These are phyloP conservation scores for Fusarium nisikadoi DNA, from an alignment of 2,329 filamentous ascomycete species.

Conservation along the genomic window DNA sequence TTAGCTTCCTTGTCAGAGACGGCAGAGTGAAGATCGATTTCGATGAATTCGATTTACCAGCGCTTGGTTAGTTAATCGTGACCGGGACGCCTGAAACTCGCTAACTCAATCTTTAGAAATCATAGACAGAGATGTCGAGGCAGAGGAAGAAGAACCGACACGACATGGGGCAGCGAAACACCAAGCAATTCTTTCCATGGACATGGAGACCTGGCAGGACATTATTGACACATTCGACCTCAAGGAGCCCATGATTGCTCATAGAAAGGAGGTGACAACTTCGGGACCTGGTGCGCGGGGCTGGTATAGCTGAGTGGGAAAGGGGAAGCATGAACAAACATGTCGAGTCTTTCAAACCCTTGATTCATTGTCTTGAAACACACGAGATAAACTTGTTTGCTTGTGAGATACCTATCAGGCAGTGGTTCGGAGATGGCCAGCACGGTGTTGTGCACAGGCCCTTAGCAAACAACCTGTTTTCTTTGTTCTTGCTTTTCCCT, in stretches of 20 bases:
- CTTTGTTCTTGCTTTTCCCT: conserved; percentile 22
- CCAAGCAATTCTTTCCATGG: conserved; percentile 89
- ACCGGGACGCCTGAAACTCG: neutral
- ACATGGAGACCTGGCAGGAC: conserved; percentile 84
- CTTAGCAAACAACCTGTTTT: neutral
- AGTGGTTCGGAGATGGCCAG: conserved; percentile 11
- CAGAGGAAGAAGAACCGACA: conserved; percentile 58
- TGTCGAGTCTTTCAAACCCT: neutral
- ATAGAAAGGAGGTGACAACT: conserved; percentile 71
- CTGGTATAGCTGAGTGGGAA: conserved; percentile 69
- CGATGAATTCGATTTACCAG: conserved; percentile 80
- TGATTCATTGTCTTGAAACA: conserved; percentile 16
- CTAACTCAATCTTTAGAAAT: conserved; percentile 46
- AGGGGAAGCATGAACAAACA: neutral
- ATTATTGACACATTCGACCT: conserved; percentile 82
- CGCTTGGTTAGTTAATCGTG: conserved; percentile 71
- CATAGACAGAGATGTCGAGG: conserved; percentile 55
- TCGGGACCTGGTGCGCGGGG: conserved; percentile 65
- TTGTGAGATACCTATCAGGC: neutral
- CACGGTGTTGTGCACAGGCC: conserved; percentile 11
- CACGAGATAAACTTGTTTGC: conserved; percentile 2
- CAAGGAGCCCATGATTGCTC: conserved; percentile 83
- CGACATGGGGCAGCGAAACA: conserved; percentile 72
- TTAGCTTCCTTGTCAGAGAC: conserved; percentile 93
- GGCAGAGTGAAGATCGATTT: conserved; percentile 78